These are phyloP conservation scores for Fragilariopsis cylindrus DNA, from an alignment of 108 stramenopile species.

Conservation along the genomic window DNA sequence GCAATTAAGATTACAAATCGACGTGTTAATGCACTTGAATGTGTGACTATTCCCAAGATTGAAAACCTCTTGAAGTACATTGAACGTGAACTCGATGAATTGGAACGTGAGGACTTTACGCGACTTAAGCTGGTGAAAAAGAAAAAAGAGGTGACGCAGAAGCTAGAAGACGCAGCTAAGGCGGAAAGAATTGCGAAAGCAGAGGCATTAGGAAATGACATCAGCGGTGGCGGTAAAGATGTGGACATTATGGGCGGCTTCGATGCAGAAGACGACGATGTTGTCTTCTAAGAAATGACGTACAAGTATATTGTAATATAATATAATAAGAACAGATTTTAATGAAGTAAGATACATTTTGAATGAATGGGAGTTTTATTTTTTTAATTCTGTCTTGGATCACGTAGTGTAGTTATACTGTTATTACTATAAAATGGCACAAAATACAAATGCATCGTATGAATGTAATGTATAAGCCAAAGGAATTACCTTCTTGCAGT, in stretches of 20 bases:
- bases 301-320: too few relatives aligned
- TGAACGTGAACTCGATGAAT: constrained; percentile 95
- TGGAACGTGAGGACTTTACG: constrained; percentile 98
- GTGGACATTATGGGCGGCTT: constrained; percentile 79
- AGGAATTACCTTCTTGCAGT: too few relatives aligned
- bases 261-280: constrained; percentile 81
- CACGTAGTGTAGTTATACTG: too few relatives aligned
- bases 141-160: constrained; percentile 58
- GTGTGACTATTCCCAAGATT: constrained; percentile 98
- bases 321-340: too few relatives aligned
- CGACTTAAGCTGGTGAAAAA: constrained; percentile 95
- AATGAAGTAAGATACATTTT: too few relatives aligned
- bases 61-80: constrained; percentile 91
- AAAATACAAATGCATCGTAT: too few relatives aligned
- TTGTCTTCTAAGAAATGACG: constrained; percentile 70
- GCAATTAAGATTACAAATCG: constrained; percentile 98
- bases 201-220: constrained; percentile 19
- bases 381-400: too few relatives aligned
- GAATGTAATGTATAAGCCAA: too few relatives aligned
- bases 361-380: too few relatives aligned
- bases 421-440: too few relatives aligned
- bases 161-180: constrained; percentile 42
- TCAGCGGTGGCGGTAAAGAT: constrained; percentile 46
- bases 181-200: constrained; percentile 29
- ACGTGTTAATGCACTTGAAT: constrained; percentile 97